phyloP scores from a whole-genome alignment of 2,329 filamentous ascomycete genomes.

The Colletotrichum chrysophilum region DNA sequence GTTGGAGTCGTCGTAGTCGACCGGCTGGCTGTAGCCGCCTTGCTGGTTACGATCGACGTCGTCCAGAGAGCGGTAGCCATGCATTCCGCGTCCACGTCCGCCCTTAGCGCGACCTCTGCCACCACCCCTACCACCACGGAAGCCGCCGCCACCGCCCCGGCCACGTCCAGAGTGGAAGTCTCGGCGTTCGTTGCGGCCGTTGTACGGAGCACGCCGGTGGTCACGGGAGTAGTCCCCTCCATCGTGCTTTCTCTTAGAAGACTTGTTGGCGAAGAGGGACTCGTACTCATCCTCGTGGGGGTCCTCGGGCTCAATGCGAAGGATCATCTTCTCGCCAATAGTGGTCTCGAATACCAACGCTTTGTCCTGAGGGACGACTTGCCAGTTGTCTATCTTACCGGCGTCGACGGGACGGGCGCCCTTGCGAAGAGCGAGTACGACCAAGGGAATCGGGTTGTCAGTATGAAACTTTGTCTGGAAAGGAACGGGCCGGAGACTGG shows the following conservation, averaged over 20 bases:
- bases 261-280: constrained; percentile 64
- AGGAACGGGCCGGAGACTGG: constrained; percentile 75
- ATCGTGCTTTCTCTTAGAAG: constrained; percentile 64
- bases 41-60: constrained; percentile 61
- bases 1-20: constrained; percentile 53
- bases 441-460: constrained; percentile 77
- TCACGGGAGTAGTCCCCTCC: constrained; percentile 33
- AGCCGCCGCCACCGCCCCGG: constrained; percentile 35
- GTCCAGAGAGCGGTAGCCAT: constrained; percentile 71
- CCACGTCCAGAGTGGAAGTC: constrained; percentile 49
- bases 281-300: constrained; percentile 67
- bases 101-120: constrained; percentile 47
- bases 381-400: constrained; percentile 82
- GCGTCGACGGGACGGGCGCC: constrained; percentile 81
- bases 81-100: constrained; percentile 53
- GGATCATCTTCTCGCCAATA: constrained; percentile 84
- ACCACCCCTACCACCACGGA: constrained; percentile 41
- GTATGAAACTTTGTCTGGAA: constrained; percentile 74
- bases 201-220: constrained; percentile 29
- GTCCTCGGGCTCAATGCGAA: constrained; percentile 79
- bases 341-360: constrained; percentile 80
- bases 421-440: constrained; percentile 82
- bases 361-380: constrained; percentile 73
- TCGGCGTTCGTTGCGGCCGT: constrained; percentile 45
- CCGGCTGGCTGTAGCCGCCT: constrained; percentile 43